Base-by-base conservation (phyloP, 2,329 filamentous ascomycete genomes). In the Phoma sp. region DNA sequence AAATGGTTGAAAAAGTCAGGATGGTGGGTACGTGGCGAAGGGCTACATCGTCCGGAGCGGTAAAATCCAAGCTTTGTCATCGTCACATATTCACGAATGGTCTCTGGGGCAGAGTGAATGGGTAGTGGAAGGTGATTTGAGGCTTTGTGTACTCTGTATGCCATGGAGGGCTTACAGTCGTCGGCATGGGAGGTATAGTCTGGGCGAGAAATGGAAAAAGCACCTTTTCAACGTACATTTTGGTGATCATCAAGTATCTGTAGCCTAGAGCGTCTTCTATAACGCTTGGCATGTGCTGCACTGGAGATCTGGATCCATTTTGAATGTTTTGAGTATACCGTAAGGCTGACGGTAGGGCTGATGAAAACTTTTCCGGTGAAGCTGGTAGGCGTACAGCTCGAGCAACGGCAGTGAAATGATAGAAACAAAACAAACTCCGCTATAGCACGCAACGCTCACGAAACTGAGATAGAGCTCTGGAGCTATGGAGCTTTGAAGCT, bases 241-340 rank as follows among this genome's bases (percentile, higher is more conserved):
- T 37, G 42, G 21, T 21, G 23, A 32, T 45, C 21, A 28, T 23
- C 30, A 17, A 52, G 42, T 47, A 34, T 36, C n/a, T 56, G 37
- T 47, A 51, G 53, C 32, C 47, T 58, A 37, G 39, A 47, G 42
- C 54, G 53, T 43, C 30, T 29, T 36, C 42, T 53, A 58, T 39
- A 59, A 47, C 57, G 62, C 60, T 49, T 59, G 59, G 42, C 54
- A 59, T 40, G 39, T 45, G 32, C 37, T 46, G 33, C 46, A 42
- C 40, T 53, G 53, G 32, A 57, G 47, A 50, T 60, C 59, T 51
- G 57, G 60, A 56, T 65, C 64, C 62, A 66, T 66, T 34, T 46
- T 59, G 42, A 34, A 36, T 49, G 5, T 38, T 42, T 7, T 39
- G 11, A 34, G 29, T 21, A 14, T n/a, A 20, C 26, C 14, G 32